Conservation (phyloP, 2,329 filamentous ascomycete genomes). For the Aspergillus sp. region DNA sequence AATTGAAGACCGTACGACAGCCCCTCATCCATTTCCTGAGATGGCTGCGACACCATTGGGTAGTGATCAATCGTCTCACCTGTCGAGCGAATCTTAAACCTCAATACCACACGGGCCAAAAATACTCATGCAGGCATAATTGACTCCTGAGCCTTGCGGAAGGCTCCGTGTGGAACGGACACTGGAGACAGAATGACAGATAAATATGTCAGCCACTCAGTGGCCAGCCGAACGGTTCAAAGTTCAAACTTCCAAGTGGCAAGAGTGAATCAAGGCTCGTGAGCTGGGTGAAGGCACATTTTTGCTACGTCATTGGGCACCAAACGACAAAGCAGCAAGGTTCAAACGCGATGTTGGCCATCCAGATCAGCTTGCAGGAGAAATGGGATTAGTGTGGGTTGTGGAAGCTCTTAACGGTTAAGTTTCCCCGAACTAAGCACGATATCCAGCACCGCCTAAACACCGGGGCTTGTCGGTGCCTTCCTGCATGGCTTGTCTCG, state of each 20-base stretch:
- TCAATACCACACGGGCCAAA: not conserved
- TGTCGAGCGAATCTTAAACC: constrained; percentile 3
- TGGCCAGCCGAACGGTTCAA: constrained; percentile 3
- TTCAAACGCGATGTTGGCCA: constrained; percentile 5
- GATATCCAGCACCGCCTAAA: not conserved
- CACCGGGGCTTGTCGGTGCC: not conserved
- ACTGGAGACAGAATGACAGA: not conserved
- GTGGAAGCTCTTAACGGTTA: not conserved
- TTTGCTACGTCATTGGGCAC: constrained; percentile 26
- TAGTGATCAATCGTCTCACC: not conserved
- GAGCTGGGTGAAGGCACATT: not conserved
- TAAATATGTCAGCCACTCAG: not conserved
- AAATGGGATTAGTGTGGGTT: not conserved
- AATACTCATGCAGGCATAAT: not conserved
- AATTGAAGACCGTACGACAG: not conserved
- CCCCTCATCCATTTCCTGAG: not conserved
- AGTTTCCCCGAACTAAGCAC: not conserved
- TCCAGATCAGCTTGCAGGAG: constrained; percentile 5
- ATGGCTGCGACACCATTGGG: not conserved
- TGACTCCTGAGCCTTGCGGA: constrained; percentile 4
- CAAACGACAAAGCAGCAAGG: constrained; percentile 15
- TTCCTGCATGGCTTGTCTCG: not conserved
- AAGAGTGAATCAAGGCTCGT: not conserved
- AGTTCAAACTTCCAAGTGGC: constrained; percentile 1
- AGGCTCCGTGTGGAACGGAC: constrained; percentile 7